Conservation (phyloP, 2,329 filamentous ascomycete species). For the Stagonosporopsis chrysanthemi region DNA sequence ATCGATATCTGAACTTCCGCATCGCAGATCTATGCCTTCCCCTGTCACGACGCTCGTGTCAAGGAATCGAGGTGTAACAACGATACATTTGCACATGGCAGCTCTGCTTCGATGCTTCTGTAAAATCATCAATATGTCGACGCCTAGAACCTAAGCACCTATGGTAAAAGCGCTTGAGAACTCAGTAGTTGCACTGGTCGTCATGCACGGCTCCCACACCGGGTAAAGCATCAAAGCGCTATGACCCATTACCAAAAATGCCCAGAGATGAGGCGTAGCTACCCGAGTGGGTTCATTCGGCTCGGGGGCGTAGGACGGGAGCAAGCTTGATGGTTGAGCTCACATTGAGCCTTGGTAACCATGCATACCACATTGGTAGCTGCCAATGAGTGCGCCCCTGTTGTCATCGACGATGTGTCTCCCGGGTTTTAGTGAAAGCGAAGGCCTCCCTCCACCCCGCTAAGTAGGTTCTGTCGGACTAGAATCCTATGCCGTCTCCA, state of each 20-base stretch:
- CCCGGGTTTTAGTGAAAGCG: not conserved
- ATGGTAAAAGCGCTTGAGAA: not conserved
- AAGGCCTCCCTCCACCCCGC: not conserved
- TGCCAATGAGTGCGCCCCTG: conserved; percentile 4
- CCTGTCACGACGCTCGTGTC: not conserved
- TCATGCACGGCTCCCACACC: not conserved
- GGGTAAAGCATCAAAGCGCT: not conserved
- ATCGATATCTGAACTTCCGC: conserved; percentile 9
- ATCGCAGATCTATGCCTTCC: not conserved
- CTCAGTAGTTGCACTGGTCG: not conserved
- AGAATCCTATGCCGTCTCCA: not conserved
- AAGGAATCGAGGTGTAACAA: too few species aligned
- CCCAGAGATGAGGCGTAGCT: not conserved
- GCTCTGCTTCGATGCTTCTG: too few species aligned
- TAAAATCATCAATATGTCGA: too few species aligned
- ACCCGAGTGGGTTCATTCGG: not conserved
- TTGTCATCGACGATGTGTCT: conserved; percentile 15
- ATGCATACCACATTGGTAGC: not conserved
- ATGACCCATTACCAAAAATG: not conserved
- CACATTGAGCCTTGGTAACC: not conserved
- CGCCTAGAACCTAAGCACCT: too few species aligned
- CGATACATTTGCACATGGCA: too few species aligned
- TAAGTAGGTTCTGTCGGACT: not conserved
- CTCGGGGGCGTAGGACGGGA: not conserved
- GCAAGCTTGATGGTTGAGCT: conserved; percentile 2